Evolutionary conservation across 75 land plant genomes (phyloP), one percentile per base, ranked within the genome.

Genomic region (Pinus tabuliformis): DNA sequence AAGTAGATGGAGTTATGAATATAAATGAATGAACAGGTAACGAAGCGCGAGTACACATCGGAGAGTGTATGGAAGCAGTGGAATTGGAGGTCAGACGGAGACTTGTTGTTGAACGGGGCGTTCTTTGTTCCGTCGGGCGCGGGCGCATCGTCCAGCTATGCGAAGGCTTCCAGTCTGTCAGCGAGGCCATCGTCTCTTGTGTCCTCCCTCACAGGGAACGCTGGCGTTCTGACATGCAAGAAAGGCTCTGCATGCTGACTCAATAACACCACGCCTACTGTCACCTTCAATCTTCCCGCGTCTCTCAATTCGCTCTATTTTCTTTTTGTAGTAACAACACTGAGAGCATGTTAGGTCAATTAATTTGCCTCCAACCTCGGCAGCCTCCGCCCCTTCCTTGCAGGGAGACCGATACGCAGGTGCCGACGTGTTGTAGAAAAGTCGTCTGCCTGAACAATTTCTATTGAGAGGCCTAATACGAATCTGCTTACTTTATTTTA

Each of bases 61-160:
- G 78, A 85, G 56, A 65, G 59, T 22, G 49, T 45, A 45, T 45
- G 49, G 49, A 45, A 7, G 49, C 49, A 45, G 49, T 45, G 49
- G 49, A 70, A 65, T 24, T 88, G 90, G 90, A 71, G 57, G n/a
- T 82, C 88, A 15, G 68, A 58, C 15, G 90, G 88, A 15, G 90
- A 88, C 75, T 39, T 88, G 14, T 33, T 88, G 65, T 52, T 80
- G 78, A 88, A 88, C 73, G 88, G 88, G 9, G 90, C 90, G 14
- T 86, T 68, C 82, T 88, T 88, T 76, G 57, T 24, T 14, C 57
- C 80, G 33, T 75, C 82, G 4, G 87, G 87, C 5, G 75, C 76
- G 17, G 62, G 65, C 14, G 83, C 80, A 9, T 79, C 83, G 1
- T 28, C 81, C 16, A 58, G 28, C 59, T 82, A 82, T 37, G 58